Conservation (phyloP, 148 eudicot genomes). For the Vaccinium myrtillus region DNA sequence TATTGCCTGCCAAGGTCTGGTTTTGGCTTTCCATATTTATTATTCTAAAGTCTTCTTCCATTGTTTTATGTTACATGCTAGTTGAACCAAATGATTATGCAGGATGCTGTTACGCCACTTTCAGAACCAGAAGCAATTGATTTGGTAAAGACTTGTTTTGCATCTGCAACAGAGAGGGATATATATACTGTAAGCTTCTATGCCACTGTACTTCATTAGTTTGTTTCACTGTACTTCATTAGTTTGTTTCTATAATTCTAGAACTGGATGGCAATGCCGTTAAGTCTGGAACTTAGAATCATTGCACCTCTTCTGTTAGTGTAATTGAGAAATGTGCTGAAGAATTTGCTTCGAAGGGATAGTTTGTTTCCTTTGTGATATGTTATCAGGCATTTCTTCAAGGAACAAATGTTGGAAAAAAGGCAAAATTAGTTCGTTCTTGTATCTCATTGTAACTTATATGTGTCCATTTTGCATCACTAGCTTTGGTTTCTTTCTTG, state of each 20-base stretch:
- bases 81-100: constrained; percentile 14
- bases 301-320: background rate
- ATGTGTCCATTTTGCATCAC: too few relatives aligned
- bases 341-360: background rate
- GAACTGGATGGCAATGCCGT: background rate
- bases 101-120: constrained; percentile 94
- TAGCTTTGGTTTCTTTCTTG: background rate
- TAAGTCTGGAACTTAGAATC: constrained; percentile 3
- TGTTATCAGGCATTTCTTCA: background rate
- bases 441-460: background rate
- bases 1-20: constrained; percentile 72
- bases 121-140: constrained; percentile 90
- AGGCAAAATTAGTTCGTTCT: background rate
- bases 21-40: background rate
- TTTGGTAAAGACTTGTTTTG: constrained; percentile 94
- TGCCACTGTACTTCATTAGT: background rate
- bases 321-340: too few relatives aligned
- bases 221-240: background rate
- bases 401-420: background rate
- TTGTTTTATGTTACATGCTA: background rate
- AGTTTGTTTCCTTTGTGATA: background rate
- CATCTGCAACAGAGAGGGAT: constrained; percentile 97
- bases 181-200: constrained; percentile 78
- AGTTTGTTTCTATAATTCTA: background rate
- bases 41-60: background rate